Base-by-base conservation (phyloP, 1,139 yeast species). In the Candida sanyaensis region DNA sequence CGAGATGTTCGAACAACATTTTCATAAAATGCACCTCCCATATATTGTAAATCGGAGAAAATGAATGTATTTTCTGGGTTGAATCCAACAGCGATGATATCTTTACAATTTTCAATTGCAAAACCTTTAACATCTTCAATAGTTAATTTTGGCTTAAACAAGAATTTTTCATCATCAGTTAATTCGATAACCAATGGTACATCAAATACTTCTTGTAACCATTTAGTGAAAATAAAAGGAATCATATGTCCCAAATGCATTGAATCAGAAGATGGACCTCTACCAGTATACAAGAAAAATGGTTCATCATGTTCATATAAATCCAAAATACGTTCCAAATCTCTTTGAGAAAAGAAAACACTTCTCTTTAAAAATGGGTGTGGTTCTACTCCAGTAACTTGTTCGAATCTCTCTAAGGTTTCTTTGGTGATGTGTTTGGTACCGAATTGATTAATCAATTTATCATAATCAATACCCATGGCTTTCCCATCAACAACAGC, bases 241-340 rank as follows among this genome's bases (percentile, higher is more conserved):
- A 92, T 80, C 92, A 93, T 86, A 68, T 95, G 99, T 42, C 99
- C 99, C 72, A 95, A 77, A 66, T 95, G 99, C 90, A 95, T 86
- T 24, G 96, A 86, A 58, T 87, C 97, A 40, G 93, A 84, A 3
- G 96, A 88, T 41, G 99, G 99, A 1, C 99, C 99, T 68, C 99
- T 84, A 43, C 99, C 99, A 26, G 99, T 95, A 68, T 95, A 95
- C 57, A 95, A 74, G 74, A 92, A 95, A 68, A 95, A 95, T 37
- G 93, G 96, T 71, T 93, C 89, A 23, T 97, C 97, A 63, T 88
- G 88, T 71, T 95, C 99, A 65, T 92, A 90, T 58, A 92, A 72
- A 63, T 88, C 96, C 64, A 93, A 78, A 61, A 93, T 93, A 60
- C 72, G 79, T 57, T 68, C 72, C 64, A 93, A 81, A 68, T 93